A percentile compares a stretch with the other conserved stretches of the same genome.
These are phyloP conservation scores for Thelephora terrestris DNA, from an alignment of 1,284 basidiomycete species.

Conservation along the genomic window DNA sequence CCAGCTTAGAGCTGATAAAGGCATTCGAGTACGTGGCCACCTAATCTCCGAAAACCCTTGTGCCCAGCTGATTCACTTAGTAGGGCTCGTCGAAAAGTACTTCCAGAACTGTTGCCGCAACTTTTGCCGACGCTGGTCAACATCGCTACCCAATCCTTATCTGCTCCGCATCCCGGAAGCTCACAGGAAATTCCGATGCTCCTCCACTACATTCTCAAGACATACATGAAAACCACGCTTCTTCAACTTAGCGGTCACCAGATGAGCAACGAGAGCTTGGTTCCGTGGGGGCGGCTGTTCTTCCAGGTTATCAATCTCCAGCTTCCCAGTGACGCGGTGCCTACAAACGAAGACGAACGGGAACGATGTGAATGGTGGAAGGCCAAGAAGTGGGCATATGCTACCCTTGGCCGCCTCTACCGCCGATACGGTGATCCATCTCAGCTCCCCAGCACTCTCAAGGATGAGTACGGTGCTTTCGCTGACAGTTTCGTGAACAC, in stretches of 20 bases:
- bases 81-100: slow-evolving; percentile 16
- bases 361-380: slow-evolving; percentile 81
- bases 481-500: slow-evolving; percentile 66
- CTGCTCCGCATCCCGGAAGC: slow-evolving; percentile 42
- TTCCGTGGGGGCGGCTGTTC: slow-evolving; percentile 79
- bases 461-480: slow-evolving; percentile 60
- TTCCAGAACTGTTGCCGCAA: slow-evolving; percentile 47
- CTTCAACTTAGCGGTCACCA: slow-evolving; percentile 64
- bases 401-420: slow-evolving; percentile 63
- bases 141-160: slow-evolving; percentile 57
- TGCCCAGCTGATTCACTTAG: background rate
- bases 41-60: background rate
- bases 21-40: slow-evolving; percentile 45
- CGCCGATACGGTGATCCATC: slow-evolving; percentile 79
- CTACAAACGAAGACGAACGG: slow-evolving; percentile 62
- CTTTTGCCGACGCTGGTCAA: slow-evolving; percentile 66
- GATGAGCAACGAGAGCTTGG: slow-evolving; percentile 60
- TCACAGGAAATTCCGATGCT: slow-evolving; percentile 65
- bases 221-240: slow-evolving; percentile 72
- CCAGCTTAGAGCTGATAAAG: slow-evolving; percentile 62
- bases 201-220: slow-evolving; percentile 74
- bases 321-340: slow-evolving; percentile 54
- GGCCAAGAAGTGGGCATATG: slow-evolving; percentile 84
- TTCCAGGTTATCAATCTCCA: slow-evolving; percentile 66
- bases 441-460: slow-evolving; percentile 64